phyloP scores from a whole-genome alignment of 805 yeast genomes.

The Lachancea lanzarotensis region DNA sequence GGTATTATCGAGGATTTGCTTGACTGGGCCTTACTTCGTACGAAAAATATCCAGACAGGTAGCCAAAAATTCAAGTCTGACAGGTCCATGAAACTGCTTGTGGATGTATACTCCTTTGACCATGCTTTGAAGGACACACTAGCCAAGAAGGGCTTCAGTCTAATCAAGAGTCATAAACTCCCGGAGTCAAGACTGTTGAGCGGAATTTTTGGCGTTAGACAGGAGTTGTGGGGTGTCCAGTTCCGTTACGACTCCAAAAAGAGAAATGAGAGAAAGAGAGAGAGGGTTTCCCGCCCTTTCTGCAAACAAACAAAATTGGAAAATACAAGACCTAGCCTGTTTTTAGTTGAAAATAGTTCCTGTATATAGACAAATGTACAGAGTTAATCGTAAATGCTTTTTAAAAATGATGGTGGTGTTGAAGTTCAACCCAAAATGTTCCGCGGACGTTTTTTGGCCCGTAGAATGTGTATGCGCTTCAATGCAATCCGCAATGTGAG shows the following conservation, averaged over 20 bases:
- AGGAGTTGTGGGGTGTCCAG: constrained; percentile 33
- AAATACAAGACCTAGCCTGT: too few species aligned
- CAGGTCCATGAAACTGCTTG: constrained; percentile 34
- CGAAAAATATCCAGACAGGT: constrained; percentile 35
- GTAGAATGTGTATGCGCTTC: constrained; percentile 5
- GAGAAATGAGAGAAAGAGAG: constrained; percentile 5
- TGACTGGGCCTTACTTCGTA: constrained; percentile 51
- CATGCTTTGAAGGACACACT: constrained; percentile 34
- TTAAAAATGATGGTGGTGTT: not conserved
- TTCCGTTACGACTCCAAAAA: constrained; percentile 29
- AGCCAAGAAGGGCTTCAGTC: constrained; percentile 38
- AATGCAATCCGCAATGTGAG: constrained; percentile 23
- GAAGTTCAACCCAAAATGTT: constrained; percentile 4
- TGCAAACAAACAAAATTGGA: too few species aligned
- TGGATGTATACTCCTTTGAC: constrained; percentile 52
- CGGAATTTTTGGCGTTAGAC: constrained; percentile 28
- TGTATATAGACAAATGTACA: not conserved
- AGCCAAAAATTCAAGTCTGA: constrained; percentile 25
- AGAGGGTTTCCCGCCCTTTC: not conserved
- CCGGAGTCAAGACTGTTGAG: constrained; percentile 27
- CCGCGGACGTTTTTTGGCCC: not conserved
- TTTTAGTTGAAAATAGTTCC: not conserved
- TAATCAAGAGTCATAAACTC: constrained; percentile 27
- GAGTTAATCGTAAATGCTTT: not conserved
- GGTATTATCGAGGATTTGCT: constrained; percentile 60